Percentiles rank a stretch among this genome's conserved stretches.
phyloP scores from a whole-genome alignment of 306 rosid species.

The Pyrus pyrifolia region DNA sequence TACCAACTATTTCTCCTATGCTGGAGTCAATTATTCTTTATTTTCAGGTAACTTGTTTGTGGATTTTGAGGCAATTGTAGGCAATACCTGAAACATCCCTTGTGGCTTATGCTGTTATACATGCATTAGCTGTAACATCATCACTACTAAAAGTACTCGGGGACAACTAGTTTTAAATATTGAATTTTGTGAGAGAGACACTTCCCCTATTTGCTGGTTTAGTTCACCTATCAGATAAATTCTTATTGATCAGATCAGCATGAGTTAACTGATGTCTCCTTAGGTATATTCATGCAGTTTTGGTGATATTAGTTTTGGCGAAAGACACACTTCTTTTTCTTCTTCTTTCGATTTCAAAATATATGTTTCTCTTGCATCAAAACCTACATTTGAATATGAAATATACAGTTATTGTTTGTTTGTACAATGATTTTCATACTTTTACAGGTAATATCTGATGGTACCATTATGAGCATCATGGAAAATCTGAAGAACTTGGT shows the following conservation, averaged over 20 bases:
- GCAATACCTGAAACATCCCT: slow-evolving; percentile 22
- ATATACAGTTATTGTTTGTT: not conserved
- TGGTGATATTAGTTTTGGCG: slow-evolving; percentile 1
- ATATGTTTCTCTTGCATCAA: slow-evolving; percentile 10
- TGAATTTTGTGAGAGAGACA: not conserved
- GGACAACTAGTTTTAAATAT: not conserved
- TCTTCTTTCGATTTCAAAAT: not conserved
- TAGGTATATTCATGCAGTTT: not conserved
- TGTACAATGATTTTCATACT: slow-evolving; percentile 18
- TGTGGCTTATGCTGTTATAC: not conserved
- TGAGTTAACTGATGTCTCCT: not conserved
- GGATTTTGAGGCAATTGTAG: slow-evolving; percentile 26
- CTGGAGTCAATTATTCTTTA: slow-evolving; percentile 54
- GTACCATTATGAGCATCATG: slow-evolving; percentile 28
- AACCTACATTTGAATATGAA: slow-evolving; percentile 2
- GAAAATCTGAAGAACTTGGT: slow-evolving; percentile 48
- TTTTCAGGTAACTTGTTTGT: slow-evolving; percentile 53
- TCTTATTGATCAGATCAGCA: not conserved
- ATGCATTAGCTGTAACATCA: not conserved
- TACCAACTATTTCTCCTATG: slow-evolving; percentile 50
- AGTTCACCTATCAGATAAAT: not conserved
- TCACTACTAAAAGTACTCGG: no score
- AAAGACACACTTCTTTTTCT: not conserved
- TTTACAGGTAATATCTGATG: slow-evolving; percentile 65
- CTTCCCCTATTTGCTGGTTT: not conserved